Conservation (phyloP, 2,329 filamentous ascomycete genomes). For the Cercospora zeae-maydis region DNA sequence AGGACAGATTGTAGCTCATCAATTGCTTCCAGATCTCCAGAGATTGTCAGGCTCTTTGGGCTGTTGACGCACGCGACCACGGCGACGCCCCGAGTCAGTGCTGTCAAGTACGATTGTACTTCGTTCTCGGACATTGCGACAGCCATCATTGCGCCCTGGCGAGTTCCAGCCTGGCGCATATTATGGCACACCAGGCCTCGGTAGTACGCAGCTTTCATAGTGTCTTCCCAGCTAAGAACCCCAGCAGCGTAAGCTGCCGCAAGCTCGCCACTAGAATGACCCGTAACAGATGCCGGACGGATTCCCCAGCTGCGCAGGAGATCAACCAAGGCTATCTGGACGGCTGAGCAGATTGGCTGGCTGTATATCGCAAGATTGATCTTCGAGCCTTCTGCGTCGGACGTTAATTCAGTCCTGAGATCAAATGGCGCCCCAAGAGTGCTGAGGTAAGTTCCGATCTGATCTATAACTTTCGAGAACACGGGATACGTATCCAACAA, state of each 20-base stretch:
- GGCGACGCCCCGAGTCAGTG: neutral
- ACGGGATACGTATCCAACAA: constrained; percentile 19
- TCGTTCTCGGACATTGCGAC: constrained; percentile 2
- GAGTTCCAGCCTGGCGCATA: neutral
- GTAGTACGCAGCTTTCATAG: constrained; percentile 23
- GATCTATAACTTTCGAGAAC: neutral
- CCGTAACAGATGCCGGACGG: constrained; percentile 22
- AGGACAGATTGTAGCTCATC: neutral
- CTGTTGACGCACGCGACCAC: constrained; percentile 36
- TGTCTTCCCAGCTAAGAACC: neutral
- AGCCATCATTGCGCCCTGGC: constrained; percentile 15
- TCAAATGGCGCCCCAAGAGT: neutral
- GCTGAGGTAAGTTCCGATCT: neutral
- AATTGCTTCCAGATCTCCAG: constrained; percentile 37
- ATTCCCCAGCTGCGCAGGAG: constrained; percentile 22
- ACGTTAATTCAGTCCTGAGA: constrained; percentile 40
- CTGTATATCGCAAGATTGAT: constrained; percentile 36
- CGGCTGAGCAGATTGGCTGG: constrained; percentile 18
- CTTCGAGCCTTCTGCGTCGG: constrained; percentile 38
- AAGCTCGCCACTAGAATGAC: constrained; percentile 36
- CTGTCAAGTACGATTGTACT: neutral
- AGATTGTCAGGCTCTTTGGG: constrained; percentile 42
- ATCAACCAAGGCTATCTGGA: constrained; percentile 21
- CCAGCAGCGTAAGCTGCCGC: constrained; percentile 34
- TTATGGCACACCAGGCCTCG: constrained; percentile 15